Evolutionary conservation across 495 filamentous ascomycete species (phyloP).

Genomic region (Penicillium steckii): DNA sequence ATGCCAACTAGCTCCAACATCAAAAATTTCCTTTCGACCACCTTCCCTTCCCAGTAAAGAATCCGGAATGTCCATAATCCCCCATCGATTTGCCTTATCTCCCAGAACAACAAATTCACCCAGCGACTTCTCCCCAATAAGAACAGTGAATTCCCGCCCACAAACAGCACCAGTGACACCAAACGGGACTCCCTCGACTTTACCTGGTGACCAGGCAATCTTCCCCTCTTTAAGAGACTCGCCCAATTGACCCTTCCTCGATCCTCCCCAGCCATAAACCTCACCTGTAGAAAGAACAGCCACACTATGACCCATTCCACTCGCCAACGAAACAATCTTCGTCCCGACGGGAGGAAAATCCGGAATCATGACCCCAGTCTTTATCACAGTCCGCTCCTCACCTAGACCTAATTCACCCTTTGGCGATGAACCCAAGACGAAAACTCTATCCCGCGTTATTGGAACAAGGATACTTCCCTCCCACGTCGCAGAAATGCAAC

Average conservation of each 20-base stretch:
- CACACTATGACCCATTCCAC: slow-evolving; percentile 75
- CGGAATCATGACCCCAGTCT: slow-evolving; percentile 34
- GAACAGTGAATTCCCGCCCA: slow-evolving; percentile 77
- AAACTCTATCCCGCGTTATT: slow-evolving; percentile 43
- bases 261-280: slow-evolving; percentile 85
- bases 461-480: slow-evolving; percentile 62
- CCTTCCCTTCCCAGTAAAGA: background rate
- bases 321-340: slow-evolving; percentile 56
- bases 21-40: slow-evolving; percentile 25
- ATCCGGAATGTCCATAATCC: slow-evolving; percentile 46
- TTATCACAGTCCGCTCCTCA: slow-evolving; percentile 9
- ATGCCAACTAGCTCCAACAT: slow-evolving; percentile 75
- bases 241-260: slow-evolving; percentile 82
- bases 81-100: slow-evolving; percentile 61
- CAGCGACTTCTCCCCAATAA: slow-evolving; percentile 51
- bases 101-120: slow-evolving; percentile 64
- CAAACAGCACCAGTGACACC: slow-evolving; percentile 58
- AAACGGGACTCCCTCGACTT: slow-evolving; percentile 56
- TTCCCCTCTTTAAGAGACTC: slow-evolving; percentile 31
- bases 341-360: slow-evolving; percentile 60
- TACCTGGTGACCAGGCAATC: slow-evolving; percentile 57
- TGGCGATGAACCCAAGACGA: slow-evolving; percentile 58
- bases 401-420: slow-evolving; percentile 76
- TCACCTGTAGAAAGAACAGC: slow-evolving; percentile 70
- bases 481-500: slow-evolving; percentile 68